Evolutionary conservation across 495 filamentous ascomycete species (phyloP), one percentile per base, ranked within the genome.

Genomic region (Talaromyces nanjingensis): DNA sequence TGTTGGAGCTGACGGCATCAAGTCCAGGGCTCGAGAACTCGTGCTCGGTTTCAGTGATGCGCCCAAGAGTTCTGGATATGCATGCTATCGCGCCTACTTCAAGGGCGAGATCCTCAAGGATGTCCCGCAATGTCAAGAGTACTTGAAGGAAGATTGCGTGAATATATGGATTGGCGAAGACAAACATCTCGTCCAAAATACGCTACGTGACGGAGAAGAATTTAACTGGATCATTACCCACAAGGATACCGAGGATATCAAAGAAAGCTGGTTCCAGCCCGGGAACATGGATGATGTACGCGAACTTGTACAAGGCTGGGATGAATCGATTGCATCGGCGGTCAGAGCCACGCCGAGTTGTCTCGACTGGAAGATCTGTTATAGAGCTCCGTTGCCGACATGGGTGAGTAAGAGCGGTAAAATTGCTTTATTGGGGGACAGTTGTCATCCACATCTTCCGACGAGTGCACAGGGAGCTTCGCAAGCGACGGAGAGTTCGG

Each of bases 161-260:
- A 83, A 83, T 65, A 81, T 81, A 47, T 82, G 57, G 57, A 37
- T 79, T 76, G 80, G 80, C 4, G 70, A 77, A 16, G 79, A 82
- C 60, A 78, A 74, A 25, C 79, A 83, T 59, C 66, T 82, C 34
- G 57, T 59, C 8, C 57, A 59, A 16, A 59, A 59, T 22, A 59
- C 57, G n/a, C 57, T 59, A 18, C 57, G 57, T 22, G 57, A 59
- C 31, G 57, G 57, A 3, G 31, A 59, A 24, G 57, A 59, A 24
- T 59, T 59, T n/a, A 59, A 59, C 57, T 37, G 57, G 57, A 37
- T 59, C 11, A 59, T 59, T n/a, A 59, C 27, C 9, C 57, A 59
- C 31, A 59, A 59, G 57, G 57, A 59, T 29, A 59, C 57, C 20
- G 57, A 9, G 72, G 77, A 77, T 52, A 78, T 82, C 34, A 72